Evolutionary conservation across 225 moss, liverwort and hornwort species (phyloP).

Genomic region (Pseudisothecium myosuroides): DNA sequence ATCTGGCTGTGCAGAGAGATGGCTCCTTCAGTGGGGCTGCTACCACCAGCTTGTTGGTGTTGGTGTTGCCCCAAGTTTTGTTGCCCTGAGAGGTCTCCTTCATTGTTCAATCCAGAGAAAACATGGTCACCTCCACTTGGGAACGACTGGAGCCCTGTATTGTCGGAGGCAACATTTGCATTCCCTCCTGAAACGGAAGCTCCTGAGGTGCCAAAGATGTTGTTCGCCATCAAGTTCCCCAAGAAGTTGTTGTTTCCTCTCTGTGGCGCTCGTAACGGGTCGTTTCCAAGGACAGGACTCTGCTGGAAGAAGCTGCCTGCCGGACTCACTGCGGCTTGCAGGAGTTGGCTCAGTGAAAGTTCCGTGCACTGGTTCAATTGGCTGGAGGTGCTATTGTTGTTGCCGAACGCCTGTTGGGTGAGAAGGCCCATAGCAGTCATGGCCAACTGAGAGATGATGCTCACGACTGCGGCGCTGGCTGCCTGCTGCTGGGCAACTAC

Average conservation of each 20-base stretch:
- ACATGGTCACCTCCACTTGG: slow-evolving; percentile 7
- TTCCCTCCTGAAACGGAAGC: not conserved
- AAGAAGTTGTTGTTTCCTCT: not conserved
- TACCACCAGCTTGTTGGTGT: slow-evolving; percentile 3
- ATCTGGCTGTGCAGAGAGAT: slow-evolving; percentile 19
- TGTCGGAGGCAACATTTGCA: not conserved
- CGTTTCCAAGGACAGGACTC: not conserved
- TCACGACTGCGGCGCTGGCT: slow-evolving; percentile 43
- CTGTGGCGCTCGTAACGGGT: not conserved
- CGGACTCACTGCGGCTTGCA: slow-evolving; percentile 29
- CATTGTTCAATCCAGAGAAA: slow-evolving; percentile 23
- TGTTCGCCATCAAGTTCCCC: slow-evolving; percentile 14
- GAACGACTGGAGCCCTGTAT: slow-evolving; percentile 7
- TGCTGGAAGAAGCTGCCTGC: slow-evolving; percentile 31
- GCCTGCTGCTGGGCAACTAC: slow-evolving; percentile 67
- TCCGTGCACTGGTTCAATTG: slow-evolving; percentile 20
- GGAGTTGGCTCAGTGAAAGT: slow-evolving; percentile 42
- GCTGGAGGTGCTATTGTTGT: not conserved
- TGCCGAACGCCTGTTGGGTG: not conserved
- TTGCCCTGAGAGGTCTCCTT: slow-evolving; percentile 4
- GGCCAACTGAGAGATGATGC: slow-evolving; percentile 72
- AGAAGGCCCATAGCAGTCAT: slow-evolving; percentile 52
- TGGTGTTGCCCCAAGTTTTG: not conserved
- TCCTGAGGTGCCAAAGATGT: slow-evolving; percentile 6
- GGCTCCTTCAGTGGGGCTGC: not conserved